These are phyloP conservation scores for Paragyromitra xinjiangensis DNA, from an alignment of 495 filamentous ascomycete genomes.

Conservation along the genomic window DNA sequence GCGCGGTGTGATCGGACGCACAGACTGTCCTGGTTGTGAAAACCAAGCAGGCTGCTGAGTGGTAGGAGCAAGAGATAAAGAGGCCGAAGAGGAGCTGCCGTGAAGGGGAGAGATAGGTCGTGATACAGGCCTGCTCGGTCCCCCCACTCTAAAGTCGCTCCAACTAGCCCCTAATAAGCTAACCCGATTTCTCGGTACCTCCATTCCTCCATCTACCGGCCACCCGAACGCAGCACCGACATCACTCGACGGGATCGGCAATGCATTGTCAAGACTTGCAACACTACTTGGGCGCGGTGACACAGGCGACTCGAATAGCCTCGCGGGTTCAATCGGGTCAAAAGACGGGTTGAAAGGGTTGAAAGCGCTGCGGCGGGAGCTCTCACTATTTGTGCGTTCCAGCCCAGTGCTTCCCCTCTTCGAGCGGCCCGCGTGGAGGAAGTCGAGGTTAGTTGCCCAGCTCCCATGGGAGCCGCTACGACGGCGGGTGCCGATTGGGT, in stretches of 20 bases:
- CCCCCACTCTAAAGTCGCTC: slow-evolving; percentile 58
- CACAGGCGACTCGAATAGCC: slow-evolving; percentile 67
- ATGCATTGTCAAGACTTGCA: slow-evolving; percentile 74
- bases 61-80: slow-evolving; percentile 23
- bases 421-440: slow-evolving; percentile 61
- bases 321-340: slow-evolving; percentile 67
- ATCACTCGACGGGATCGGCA: slow-evolving; percentile 83
- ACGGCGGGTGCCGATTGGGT: slow-evolving; percentile 72
- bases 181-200: slow-evolving; percentile 60
- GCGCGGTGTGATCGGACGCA: slow-evolving; percentile 46
- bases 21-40: slow-evolving; percentile 2
- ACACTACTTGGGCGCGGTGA: slow-evolving; percentile 81
- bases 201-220: slow-evolving; percentile 64
- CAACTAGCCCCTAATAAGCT: slow-evolving; percentile 69
- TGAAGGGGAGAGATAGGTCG: slow-evolving; percentile 46
- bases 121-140: slow-evolving; percentile 34
- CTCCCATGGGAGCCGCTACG: slow-evolving; percentile 74
- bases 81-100: slow-evolving; percentile 34
- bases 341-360: slow-evolving; percentile 71
- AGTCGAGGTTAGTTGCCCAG: slow-evolving; percentile 62
- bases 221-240: slow-evolving; percentile 72
- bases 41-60: slow-evolving; percentile 17
- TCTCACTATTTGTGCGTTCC: slow-evolving; percentile 56
- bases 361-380: slow-evolving; percentile 59
- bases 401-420: slow-evolving; percentile 44